phyloP scores from a whole-genome alignment of 225 moss, liverwort and hornwort species.

The Pleurozium schreberi region DNA sequence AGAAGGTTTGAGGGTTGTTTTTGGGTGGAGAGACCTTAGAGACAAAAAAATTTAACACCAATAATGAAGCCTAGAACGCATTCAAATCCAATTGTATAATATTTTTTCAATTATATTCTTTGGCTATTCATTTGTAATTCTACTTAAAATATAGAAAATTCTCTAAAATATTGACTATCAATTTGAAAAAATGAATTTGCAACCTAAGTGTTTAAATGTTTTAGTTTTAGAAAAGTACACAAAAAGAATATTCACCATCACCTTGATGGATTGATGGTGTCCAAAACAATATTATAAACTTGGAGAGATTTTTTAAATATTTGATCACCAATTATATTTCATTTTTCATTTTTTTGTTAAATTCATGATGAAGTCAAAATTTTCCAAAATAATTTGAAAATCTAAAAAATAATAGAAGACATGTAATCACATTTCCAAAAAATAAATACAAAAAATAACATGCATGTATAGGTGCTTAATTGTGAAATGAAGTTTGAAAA shows the following conservation, averaged over 20 bases:
- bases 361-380: neutral
- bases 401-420: neutral
- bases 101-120: neutral
- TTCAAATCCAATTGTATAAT: neutral
- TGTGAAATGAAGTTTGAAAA: neutral
- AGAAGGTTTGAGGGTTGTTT: neutral
- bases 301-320: neutral
- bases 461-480: neutral
- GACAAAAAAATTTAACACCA: rapidly evolving
- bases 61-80: neutral
- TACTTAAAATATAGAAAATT: neutral
- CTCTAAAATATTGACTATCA: neutral
- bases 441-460: neutral
- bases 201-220: neutral
- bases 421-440: neutral
- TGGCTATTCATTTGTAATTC: neutral
- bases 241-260: neutral
- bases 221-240: neutral
- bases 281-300: neutral
- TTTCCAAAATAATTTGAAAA: neutral
- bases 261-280: too few relatives aligned
- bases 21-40: neutral
- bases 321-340: neutral
- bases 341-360: neutral
- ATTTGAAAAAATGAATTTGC: neutral